Percentiles rank a stretch among this genome's conserved stretches.
These are phyloP conservation scores for Vaucheria bursata DNA, from an alignment of 352 stramenopile genomes.

Conservation along the genomic window DNA sequence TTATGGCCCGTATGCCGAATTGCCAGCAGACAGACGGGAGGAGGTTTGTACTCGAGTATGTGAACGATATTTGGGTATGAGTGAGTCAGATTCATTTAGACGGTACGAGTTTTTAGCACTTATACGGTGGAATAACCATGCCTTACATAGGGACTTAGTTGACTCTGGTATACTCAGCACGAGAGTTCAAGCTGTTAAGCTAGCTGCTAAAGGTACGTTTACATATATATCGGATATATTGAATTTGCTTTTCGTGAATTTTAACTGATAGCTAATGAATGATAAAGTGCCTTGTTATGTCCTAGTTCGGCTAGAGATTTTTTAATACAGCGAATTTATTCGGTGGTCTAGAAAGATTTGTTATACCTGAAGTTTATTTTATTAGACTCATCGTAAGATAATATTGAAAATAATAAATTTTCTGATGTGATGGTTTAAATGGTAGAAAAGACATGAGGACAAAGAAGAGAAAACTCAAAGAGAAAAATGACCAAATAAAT, in stretches of 20 bases:
- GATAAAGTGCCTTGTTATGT: background rate
- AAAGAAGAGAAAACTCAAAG: too few relatives aligned
- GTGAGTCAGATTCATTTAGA: constrained; percentile 15
- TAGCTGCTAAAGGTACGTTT: constrained; percentile 10
- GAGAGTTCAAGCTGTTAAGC: constrained; percentile 11
- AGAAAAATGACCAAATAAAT: too few relatives aligned
- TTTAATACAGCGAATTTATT: too few relatives aligned
- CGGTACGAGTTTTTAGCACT: constrained; percentile 43
- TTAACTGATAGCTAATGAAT: background rate
- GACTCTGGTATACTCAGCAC: constrained; percentile 15
- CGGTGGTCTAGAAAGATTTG: too few relatives aligned
- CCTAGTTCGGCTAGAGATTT: too few relatives aligned
- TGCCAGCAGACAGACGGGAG: constrained; percentile 15
- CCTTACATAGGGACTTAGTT: constrained; percentile 36
- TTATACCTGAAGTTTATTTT: too few relatives aligned
- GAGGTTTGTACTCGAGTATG: constrained; percentile 4
- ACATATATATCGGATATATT: background rate
- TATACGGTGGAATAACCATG: constrained; percentile 44
- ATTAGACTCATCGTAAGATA: too few relatives aligned
- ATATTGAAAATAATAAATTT: too few relatives aligned
- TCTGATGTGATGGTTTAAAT: too few relatives aligned
- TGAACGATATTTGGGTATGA: background rate
- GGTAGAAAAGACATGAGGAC: too few relatives aligned
- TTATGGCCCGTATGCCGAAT: constrained; percentile 36
- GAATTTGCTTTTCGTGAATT: background rate